Evolutionary conservation across 495 filamentous ascomycete genomes (phyloP), one percentile per base, ranked within the genome.

Genomic region (Aspergillus nanangensis): DNA sequence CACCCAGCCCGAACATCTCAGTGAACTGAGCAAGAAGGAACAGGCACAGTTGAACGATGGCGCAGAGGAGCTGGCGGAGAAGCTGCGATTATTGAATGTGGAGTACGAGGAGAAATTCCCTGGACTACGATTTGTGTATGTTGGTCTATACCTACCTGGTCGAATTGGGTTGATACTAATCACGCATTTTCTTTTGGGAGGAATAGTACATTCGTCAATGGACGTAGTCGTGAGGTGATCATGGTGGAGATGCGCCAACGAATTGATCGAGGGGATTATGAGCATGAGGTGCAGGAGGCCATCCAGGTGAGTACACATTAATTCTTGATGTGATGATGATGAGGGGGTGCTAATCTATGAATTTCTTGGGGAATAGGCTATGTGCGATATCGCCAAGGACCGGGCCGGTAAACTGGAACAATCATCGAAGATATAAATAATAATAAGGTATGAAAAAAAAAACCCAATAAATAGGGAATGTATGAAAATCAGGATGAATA

Each of bases 61-160:
- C 3, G 80, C 69, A 10, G 73, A 77, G 45, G 70, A 78, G 51
- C 68, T 91, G 37, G 71, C 70, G 29, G 61, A 62, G 50, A 58
- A 61, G 27, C 40, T 74, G 38, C 44, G 51, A 17, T 48, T 53
- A 24, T 60, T 96, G 59, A 98, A 98, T 62, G 66, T 66, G 3
- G 80, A 87, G 65, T 98, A 96, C 60, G 93, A 96, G 66, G 70
- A 66, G 31, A 75, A 54, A 35, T 98, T 94, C 67, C 88, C 88
- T 7, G 87, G 92, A 3, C 59, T 97, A 60, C 72, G 83, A 69
- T 96, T 95, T 74, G 88, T 96, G 75, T 87, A 79, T 39, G 81
- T 9, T 34, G 38, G 33, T 0, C 21, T 14, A 15, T 37, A n/a
- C 20, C 14, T 18, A 38, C 15, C 36, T n/a, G 9, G 2, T 21